A percentile compares a stretch with the other conserved stretches of the same genome.
Evolutionary conservation across 768 basidiomycete species (phyloP).

Genomic region (Kwoniella botswanensis): DNA sequence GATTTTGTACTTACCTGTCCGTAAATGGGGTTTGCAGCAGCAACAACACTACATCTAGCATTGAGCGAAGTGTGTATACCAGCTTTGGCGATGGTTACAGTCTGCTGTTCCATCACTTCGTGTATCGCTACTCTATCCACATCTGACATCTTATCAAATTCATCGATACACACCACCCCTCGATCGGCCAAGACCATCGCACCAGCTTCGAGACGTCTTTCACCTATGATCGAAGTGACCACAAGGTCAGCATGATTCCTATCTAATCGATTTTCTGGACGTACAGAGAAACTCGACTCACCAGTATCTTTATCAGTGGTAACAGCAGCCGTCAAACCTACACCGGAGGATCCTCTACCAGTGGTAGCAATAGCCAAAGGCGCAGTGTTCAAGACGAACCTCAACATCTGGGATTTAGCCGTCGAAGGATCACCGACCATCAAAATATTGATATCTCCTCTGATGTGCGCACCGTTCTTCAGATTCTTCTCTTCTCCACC

Average conservation of each 20-base stretch:
- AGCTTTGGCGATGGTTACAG: conserved; percentile 98
- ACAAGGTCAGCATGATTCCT: no score
- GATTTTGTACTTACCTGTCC: conserved; percentile 70
- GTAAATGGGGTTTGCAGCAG: conserved; percentile 98
- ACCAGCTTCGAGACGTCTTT: conserved; percentile 93
- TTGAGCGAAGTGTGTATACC: conserved; percentile 98
- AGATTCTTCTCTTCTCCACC: conserved; percentile 98
- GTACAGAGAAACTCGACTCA: conserved; percentile 23
- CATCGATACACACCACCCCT: conserved; percentile 98
- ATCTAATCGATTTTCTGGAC: neutral
- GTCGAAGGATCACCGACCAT: conserved; percentile 99
- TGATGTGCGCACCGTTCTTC: conserved; percentile 95
- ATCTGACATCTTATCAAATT: conserved; percentile 99
- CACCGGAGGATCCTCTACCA: conserved; percentile 96
- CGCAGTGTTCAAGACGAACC: conserved; percentile 93
- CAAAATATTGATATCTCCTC: conserved; percentile 98
- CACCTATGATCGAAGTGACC: conserved; percentile 58
- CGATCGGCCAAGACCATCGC: conserved; percentile 99
- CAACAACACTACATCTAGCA: conserved; percentile 95
- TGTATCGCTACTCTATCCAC: conserved; percentile 98
- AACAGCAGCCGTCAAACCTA: conserved; percentile 97
- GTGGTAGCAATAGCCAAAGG: conserved; percentile 98
- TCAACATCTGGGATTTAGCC: conserved; percentile 92
- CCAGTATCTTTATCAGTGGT: conserved; percentile 98
- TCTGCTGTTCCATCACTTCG: conserved; percentile 99